These are phyloP conservation scores for Penicillium diatomitis DNA, from an alignment of 495 filamentous ascomycete species.

Conservation along the genomic window DNA sequence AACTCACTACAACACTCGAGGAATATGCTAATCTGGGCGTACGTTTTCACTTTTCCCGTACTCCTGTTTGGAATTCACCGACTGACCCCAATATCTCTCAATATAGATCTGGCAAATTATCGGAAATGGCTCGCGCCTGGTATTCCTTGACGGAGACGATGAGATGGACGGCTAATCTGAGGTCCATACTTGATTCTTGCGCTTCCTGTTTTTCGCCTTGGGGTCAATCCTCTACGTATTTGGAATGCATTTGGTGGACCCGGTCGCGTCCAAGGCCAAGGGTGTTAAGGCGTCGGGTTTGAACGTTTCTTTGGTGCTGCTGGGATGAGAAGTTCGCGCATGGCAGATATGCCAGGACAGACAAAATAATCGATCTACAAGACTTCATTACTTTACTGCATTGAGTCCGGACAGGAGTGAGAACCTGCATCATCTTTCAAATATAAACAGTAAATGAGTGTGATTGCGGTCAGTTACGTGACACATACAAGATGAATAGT, in stretches of 20 bases:
- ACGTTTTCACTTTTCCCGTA: conserved; percentile 37
- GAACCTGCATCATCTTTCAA: too few relatives aligned
- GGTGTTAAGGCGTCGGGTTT: conserved; percentile 18
- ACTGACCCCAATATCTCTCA: conserved; percentile 9
- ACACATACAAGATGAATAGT: too few relatives aligned
- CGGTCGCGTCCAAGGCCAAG: conserved; percentile 12
- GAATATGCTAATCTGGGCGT: conserved; percentile 86
- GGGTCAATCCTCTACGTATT: conserved; percentile 9
- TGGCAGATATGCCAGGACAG: conserved; percentile 9
- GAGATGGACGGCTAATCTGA: conserved; percentile 43
- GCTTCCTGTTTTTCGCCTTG: conserved; percentile 5
- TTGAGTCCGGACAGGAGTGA: too few relatives aligned
- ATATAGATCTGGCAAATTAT: conserved; percentile 89
- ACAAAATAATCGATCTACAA: conserved; percentile 4
- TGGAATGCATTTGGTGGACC: conserved; percentile 18
- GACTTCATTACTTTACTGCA: conserved; percentile 1
- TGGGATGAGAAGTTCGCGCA: too few relatives aligned
- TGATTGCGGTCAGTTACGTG: too few relatives aligned
- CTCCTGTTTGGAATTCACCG: not conserved
- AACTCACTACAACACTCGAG: conserved; percentile 73
- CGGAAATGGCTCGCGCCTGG: conserved; percentile 71
- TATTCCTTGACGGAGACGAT: conserved; percentile 62
- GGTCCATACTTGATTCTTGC: not conserved
- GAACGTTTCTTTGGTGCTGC: not conserved
- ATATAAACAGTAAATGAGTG: too few relatives aligned